Base-by-base conservation (phyloP, 2,329 filamentous ascomycete species). In the Fusarium secorum region DNA sequence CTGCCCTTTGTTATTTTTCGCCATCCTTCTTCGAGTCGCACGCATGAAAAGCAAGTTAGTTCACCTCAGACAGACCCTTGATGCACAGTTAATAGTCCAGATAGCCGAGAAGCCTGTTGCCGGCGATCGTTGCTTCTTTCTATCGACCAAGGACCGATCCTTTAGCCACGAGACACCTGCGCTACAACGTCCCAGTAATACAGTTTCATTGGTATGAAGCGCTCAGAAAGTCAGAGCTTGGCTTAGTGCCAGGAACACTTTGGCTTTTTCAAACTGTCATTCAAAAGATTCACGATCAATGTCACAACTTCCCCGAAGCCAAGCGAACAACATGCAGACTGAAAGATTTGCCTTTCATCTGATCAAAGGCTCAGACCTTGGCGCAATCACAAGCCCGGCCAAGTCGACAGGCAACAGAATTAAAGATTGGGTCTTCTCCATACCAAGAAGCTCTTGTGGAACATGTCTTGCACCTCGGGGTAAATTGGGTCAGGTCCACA, bases 321-420 rank as follows among this genome's bases (percentile, higher is more conserved):
- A 65, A 51, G 59, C 20, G 20, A 20, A 22, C n/a, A n/a, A 33
- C 20, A 33, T 20, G 35, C 8, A 24, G 4, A 10, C n/a, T 18
- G 33, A 28, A 42, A 15, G 28, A 55, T 30, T 26, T 44, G 15
- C n/a, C 4, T 11, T 49, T 56, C 51, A 53, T 58, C 46, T 58
- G 52, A 57, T 36, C 30, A 55, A 24, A 36, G 6, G 24, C 33
- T 56, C 11, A 49, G 30, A 20, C 14, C 66, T 70, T 64, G 39
- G 67, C 49, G 4, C 22, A 26, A 38, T 8, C 36, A 41, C 17
- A 57, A 57, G 48, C n/a, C 24, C 22, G 17, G 54, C 49, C 51
- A 42, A 64, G 52, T 26, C 18, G 57, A 26, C 33, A 73, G 70
- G 70, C 70, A 73, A 14, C 63, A 56, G 49, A 73, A 71, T 73